Percentiles rank a stretch among this genome's conserved stretches.
Conservation (phyloP, 2,329 filamentous ascomycete species). For the Trichoderma koningiopsis region DNA sequence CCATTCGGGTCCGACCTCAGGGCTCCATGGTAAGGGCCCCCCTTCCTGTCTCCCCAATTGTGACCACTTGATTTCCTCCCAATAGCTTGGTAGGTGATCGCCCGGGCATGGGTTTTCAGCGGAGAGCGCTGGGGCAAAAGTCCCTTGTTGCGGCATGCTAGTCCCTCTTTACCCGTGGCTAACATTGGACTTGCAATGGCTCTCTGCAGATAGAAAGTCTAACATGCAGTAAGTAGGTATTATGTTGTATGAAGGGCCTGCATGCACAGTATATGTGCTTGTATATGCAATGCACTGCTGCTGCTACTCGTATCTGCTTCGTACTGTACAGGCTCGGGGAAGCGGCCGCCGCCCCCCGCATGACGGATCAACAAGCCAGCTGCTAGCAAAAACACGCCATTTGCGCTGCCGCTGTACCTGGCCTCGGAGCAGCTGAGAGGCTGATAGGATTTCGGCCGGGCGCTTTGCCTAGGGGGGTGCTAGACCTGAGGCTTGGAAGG, state of each 20-base stretch:
- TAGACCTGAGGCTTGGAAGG: background rate
- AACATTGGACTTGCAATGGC: background rate
- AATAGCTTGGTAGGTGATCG: conserved; percentile 25
- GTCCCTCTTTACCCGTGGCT: conserved; percentile 21
- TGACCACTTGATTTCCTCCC: conserved; percentile 19
- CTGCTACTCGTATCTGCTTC: background rate
- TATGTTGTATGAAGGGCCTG: too few species aligned
- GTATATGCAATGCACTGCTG: too few species aligned
- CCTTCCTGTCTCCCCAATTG: background rate
- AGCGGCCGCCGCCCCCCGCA: conserved; percentile 10
- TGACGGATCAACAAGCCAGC: conserved; percentile 3
- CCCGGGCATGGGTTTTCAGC: conserved; percentile 23
- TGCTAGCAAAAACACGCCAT: background rate
- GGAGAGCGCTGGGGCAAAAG: conserved; percentile 21
- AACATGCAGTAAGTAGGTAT: too few species aligned
- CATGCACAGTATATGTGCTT: too few species aligned
- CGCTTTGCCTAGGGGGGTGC: background rate
- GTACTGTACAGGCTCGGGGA: background rate
- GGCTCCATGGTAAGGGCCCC: conserved; percentile 7
- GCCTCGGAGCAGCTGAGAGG: background rate
- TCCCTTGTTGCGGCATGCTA: conserved; percentile 17
- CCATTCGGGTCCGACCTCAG: conserved; percentile 21
- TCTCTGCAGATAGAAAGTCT: background rate
- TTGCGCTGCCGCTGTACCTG: background rate
- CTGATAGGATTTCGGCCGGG: conserved; percentile 1